phyloP scores from a whole-genome alignment of 805 yeast genomes.

The Teunomyces lycoperdinae region DNA sequence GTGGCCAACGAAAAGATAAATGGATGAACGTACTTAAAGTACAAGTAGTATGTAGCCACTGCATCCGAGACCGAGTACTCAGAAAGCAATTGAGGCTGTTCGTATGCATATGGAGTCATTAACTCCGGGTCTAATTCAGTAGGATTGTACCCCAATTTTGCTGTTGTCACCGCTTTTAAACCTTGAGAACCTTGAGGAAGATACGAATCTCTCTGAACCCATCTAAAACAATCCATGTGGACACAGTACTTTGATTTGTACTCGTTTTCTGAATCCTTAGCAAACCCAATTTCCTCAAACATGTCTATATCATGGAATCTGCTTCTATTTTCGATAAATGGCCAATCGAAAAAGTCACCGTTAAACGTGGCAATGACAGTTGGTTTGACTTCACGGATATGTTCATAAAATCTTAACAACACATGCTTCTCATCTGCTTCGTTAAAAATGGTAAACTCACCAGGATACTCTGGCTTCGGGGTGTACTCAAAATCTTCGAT shows the following conservation, averaged over 20 bases:
- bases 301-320: conserved; percentile 78
- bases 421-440: conserved; percentile 81
- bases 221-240: conserved; percentile 95
- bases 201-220: conserved; percentile 98
- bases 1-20: conserved; percentile 94
- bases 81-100: conserved; percentile 85
- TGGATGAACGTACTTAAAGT: conserved; percentile 96
- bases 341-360: conserved; percentile 99
- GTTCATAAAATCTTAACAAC: conserved; percentile 79
- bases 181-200: conserved; percentile 99
- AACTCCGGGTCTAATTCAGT: conserved; percentile 95
- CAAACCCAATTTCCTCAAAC: conserved; percentile 93
- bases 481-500: conserved; percentile 97
- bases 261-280: conserved; percentile 83
- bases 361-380: conserved; percentile 97
- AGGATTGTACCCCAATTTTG: conserved; percentile 93
- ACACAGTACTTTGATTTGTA: conserved; percentile 89
- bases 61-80: conserved; percentile 99
- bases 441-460: conserved; percentile 83
- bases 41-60: conserved; percentile 94
- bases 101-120: conserved; percentile 97
- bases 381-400: conserved; percentile 81
- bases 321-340: conserved; percentile 90
- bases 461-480: conserved; percentile 95
- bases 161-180: conserved; percentile 94